phyloP scores from a whole-genome alignment of 805 yeast species.

The Lipomyces kockii region DNA sequence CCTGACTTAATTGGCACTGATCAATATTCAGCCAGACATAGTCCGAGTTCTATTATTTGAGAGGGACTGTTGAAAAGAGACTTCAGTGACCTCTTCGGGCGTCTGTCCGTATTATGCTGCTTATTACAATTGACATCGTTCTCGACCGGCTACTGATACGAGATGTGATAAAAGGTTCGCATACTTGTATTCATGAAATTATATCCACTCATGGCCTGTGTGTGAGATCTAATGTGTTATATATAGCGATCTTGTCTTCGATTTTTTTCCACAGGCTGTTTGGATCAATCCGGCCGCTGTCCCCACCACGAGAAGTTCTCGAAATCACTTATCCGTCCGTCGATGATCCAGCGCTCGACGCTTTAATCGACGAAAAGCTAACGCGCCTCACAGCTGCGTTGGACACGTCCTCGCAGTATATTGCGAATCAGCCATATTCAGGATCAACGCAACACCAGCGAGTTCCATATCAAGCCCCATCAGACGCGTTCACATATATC shows the following conservation, averaged over 20 bases:
- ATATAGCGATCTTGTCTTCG: constrained; percentile 62
- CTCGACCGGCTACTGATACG: constrained; percentile 29
- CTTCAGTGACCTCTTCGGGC: not conserved
- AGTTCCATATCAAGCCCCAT: not conserved
- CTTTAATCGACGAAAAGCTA: constrained; percentile 48
- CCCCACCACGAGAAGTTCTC: constrained; percentile 55
- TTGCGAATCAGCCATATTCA: constrained; percentile 11
- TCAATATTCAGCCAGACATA: not conserved
- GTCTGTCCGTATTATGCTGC: constrained; percentile 14
- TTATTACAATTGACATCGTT: constrained; percentile 25
- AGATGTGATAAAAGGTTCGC: constrained; percentile 29
- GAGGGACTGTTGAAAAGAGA: not conserved
- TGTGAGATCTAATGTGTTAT: not conserved
- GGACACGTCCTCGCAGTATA: constrained; percentile 30
- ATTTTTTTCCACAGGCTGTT: constrained; percentile 71
- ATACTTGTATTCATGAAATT: not conserved
- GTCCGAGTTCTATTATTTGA: not conserved
- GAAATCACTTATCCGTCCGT: constrained; percentile 63
- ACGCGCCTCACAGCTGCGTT: constrained; percentile 41
- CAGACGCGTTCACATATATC: constrained; percentile 6
- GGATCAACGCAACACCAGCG: constrained; percentile 6
- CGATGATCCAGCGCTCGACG: constrained; percentile 56
- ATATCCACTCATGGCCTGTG: not conserved
- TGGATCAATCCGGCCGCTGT: constrained; percentile 61
- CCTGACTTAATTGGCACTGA: not conserved